Base-by-base conservation (phyloP, 164 flowering plant species). In the Vitis riparia region DNA sequence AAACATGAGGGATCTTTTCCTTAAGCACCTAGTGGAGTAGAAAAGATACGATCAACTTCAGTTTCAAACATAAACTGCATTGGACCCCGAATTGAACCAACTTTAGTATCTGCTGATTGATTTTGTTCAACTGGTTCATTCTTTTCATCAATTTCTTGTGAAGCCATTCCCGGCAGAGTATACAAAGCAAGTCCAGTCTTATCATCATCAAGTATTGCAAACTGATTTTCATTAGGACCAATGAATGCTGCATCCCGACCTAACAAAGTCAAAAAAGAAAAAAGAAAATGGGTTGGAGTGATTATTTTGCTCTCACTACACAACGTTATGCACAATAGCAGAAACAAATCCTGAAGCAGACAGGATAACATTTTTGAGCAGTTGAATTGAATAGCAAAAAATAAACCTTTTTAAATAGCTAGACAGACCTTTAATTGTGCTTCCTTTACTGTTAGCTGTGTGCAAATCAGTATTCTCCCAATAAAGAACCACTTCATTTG, bases 221-320 rank as follows among this genome's bases (percentile, higher is more conserved):
- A 92, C 74, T 96, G 98, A 76, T 84, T 85, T 61, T 96, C 98
- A 75, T 79, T 87, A 37, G 90, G 84, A 56, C 99, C 99, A 75
- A 93, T 79, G 71, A 96, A 91, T 67, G 99, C 99, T 29, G 94
- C 98, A 88, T 93, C 99, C 65, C 82, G 82, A 73, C 99, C 99
- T 96, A 37, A 75, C 59, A 79, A 14, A 63, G 11, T 29, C 59
- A 13, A 68, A 32, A 30, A 49, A 59, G 29, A 37, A 9, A 48
- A 23, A 67, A 44, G 2, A 23, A 44, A 11, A 14, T n/a, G 61
- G 9, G 27, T 11, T 51, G 27, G 23, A 3, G 37, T 17, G 15
- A 32, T 37, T n/a, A 0, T 5, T 30, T 8, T 55, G 58, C 7
- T 11, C 30, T 2, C 55, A 15, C 58, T 30, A n/a, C 4, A 53